Conservation (phyloP, 2,329 filamentous ascomycete species). For the Acephala macrosclerotiorum region DNA sequence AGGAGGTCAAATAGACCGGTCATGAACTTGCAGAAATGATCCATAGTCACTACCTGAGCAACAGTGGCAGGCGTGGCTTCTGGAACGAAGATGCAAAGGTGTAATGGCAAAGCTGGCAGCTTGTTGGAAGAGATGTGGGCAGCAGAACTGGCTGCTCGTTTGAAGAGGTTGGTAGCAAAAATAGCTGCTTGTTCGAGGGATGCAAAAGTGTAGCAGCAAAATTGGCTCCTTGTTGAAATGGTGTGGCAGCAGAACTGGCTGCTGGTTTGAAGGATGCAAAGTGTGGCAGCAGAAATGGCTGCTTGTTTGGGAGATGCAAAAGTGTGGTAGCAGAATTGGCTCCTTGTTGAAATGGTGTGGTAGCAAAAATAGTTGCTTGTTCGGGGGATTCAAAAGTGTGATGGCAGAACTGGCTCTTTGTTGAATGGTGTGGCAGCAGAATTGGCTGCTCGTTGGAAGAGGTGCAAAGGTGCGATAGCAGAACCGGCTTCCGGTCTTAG, state of each 20-base stretch:
- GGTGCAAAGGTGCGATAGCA: constrained; percentile 2
- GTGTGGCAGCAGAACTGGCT: too few species aligned
- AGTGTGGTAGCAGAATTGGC: constrained; percentile 19
- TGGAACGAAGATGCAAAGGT: constrained; percentile 3
- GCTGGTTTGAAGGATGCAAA: constrained; percentile 2
- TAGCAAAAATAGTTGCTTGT: constrained; percentile 25
- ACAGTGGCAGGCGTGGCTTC: constrained; percentile 4
- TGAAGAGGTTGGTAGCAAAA: not conserved
- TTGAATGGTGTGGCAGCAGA: constrained; percentile 25
- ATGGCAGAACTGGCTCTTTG: constrained; percentile 21
- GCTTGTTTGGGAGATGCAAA: constrained; percentile 22
- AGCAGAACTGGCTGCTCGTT: too few species aligned
- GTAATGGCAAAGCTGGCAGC: too few species aligned
- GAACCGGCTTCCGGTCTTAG: constrained; percentile 2
- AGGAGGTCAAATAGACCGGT: too few species aligned
- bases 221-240: too few species aligned
- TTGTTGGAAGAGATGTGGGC: too few species aligned
- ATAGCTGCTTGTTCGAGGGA: constrained; percentile 20
- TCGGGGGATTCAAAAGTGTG: constrained; percentile 18
- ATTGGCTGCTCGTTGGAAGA: constrained; percentile 21
- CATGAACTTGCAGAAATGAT: constrained; percentile 5
- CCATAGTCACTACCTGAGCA: constrained; percentile 4
- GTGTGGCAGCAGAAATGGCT: constrained; percentile 9
- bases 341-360: constrained; percentile 26
- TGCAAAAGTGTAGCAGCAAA: constrained; percentile 13